Percentiles rank a stretch among this genome's conserved stretches.
These are phyloP conservation scores for Westerdykella sp. DNA, from an alignment of 2,329 filamentous ascomycete genomes.

Conservation along the genomic window DNA sequence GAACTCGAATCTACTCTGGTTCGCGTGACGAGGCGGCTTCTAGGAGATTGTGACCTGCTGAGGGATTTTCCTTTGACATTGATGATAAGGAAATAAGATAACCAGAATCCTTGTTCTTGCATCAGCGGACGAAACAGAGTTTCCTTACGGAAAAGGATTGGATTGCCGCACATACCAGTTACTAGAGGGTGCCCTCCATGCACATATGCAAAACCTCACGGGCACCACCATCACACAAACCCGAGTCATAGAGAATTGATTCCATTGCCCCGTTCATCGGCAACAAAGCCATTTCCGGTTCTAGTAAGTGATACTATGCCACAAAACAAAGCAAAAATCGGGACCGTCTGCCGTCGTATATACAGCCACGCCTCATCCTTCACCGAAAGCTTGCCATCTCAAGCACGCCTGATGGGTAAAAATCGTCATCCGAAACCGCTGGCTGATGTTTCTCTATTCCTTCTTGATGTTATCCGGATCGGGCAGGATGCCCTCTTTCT, in stretches of 20 bases:
- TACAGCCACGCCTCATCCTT: slow-evolving; percentile 6
- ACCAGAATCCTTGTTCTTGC: too few species aligned
- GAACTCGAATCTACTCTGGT: too few species aligned
- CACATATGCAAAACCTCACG: too few species aligned
- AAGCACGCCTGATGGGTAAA: background rate
- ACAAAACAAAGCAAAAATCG: slow-evolving; percentile 5
- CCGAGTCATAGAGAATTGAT: background rate
- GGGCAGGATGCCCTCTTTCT: slow-evolving; percentile 87
- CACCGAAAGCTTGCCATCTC: background rate
- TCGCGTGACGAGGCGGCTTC: too few species aligned
- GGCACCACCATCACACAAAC: too few species aligned
- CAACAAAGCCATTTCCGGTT: slow-evolving; percentile 7
- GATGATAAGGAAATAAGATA: too few species aligned
- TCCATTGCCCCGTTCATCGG: slow-evolving; percentile 6
- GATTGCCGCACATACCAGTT: too few species aligned
- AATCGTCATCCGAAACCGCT: background rate
- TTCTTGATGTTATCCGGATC: slow-evolving; percentile 59
- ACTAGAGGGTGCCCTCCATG: too few species aligned
- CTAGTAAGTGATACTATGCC: slow-evolving; percentile 6
- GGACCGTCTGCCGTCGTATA: slow-evolving; percentile 8
- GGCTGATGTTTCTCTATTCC: slow-evolving; percentile 12
- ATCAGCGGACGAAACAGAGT: too few species aligned
- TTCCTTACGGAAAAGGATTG: too few species aligned
- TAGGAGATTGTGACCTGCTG: too few species aligned
- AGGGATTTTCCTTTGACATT: too few species aligned